phyloP scores from a whole-genome alignment of 495 filamentous ascomycete genomes.

The Penicillium samsonianum region DNA sequence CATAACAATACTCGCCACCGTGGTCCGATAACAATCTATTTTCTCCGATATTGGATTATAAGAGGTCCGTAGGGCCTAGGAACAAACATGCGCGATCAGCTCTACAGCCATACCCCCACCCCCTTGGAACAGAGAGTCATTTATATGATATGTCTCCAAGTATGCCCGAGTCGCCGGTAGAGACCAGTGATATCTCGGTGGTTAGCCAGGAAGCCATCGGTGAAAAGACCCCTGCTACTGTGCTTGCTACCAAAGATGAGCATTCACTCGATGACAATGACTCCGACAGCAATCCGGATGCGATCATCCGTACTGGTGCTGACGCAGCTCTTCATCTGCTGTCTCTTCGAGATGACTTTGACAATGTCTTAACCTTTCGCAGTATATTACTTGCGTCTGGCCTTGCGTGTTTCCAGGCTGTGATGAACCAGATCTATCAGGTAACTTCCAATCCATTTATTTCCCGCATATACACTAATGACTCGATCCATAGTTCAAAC shows the following conservation, averaged over 20 bases:
- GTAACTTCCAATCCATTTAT: slow-evolving; percentile 23
- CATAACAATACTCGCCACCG: background rate
- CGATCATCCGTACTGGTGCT: slow-evolving; percentile 31
- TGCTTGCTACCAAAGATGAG: background rate
- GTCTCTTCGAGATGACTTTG: slow-evolving; percentile 47
- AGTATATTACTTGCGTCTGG: slow-evolving; percentile 44
- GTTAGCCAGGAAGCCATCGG: background rate
- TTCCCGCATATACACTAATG: slow-evolving; percentile 3
- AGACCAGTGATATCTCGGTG: background rate
- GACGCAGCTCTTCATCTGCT: slow-evolving; percentile 39
- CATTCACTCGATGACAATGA: background rate
- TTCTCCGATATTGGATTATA: background rate
- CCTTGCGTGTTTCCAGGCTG: slow-evolving; percentile 49
- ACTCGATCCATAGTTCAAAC: slow-evolving; percentile 29
- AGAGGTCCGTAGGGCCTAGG: background rate
- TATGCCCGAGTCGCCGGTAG: background rate
- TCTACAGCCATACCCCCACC: background rate
- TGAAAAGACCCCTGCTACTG: background rate
- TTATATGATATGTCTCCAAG: background rate
- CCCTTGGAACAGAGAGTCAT: background rate
- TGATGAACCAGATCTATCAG: slow-evolving; percentile 51
- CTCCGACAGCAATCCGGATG: slow-evolving; percentile 14
- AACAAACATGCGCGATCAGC: background rate
- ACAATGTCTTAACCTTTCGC: slow-evolving; percentile 48
- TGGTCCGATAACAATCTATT: background rate